Evolutionary conservation across 257 asterid species (phyloP).

Genomic region (Oldenlandia corymbosa): DNA sequence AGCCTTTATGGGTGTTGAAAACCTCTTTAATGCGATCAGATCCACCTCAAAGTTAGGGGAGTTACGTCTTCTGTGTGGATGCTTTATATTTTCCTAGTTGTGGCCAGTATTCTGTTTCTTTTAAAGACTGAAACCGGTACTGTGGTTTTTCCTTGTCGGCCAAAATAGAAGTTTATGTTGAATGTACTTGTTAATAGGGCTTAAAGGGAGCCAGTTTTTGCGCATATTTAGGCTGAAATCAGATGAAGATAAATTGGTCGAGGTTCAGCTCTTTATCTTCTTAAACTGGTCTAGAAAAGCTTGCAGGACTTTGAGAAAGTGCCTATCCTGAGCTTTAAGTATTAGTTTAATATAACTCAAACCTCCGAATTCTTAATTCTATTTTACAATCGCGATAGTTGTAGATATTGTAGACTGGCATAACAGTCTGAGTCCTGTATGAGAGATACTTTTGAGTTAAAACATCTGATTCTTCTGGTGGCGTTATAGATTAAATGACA

Average conservation of each 20-base stretch:
- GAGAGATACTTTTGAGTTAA: no score
- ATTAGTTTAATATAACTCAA: background rate
- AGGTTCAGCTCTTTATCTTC: background rate
- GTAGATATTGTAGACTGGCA: background rate
- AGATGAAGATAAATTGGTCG: background rate
- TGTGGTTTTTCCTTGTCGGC: background rate
- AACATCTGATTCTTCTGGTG: no score
- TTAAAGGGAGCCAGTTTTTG: background rate
- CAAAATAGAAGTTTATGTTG: background rate
- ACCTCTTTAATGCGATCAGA: background rate
- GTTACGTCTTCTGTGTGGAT: background rate
- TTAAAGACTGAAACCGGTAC: background rate
- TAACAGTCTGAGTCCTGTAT: background rate
- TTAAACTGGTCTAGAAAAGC: background rate
- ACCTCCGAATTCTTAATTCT: background rate
- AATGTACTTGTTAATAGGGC: background rate
- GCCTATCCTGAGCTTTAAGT: background rate
- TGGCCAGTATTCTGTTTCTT: background rate
- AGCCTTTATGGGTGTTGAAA: background rate
- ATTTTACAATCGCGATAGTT: background rate
- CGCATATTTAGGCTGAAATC: background rate
- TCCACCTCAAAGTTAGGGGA: background rate
- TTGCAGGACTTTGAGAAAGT: background rate
- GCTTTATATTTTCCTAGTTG: background rate
- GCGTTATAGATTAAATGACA: no score